Conservation (phyloP, 164 flowering plant genomes). For the Platanus orientalis region DNA sequence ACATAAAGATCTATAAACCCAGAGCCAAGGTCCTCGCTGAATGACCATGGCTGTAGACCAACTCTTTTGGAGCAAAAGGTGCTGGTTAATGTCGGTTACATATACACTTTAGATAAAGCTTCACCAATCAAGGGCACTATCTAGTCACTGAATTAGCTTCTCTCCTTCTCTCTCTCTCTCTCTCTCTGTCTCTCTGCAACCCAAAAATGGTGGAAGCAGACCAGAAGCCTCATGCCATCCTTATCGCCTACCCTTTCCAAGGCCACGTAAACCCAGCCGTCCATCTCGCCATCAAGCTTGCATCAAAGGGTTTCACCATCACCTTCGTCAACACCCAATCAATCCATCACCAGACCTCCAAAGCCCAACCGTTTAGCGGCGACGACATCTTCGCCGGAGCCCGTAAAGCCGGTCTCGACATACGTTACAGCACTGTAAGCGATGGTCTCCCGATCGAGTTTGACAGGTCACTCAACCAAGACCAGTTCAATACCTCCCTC, state of each 20-base stretch:
- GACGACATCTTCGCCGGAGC: slow-evolving; percentile 46
- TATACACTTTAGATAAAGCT: no score
- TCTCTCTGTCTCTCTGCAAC: no score
- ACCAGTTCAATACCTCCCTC: slow-evolving; percentile 53
- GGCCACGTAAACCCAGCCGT: slow-evolving; percentile 79
- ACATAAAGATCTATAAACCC: no score
- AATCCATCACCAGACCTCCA: slow-evolving; percentile 50
- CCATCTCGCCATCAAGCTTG: slow-evolving; percentile 65
- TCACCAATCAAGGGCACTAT: no score
- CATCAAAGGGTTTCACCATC: slow-evolving; percentile 69
- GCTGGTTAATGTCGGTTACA: no score
- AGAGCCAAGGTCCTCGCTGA: no score
- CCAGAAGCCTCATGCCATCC: slow-evolving; percentile 54
- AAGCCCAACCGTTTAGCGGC: slow-evolving; percentile 18
- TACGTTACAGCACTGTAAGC: slow-evolving; percentile 48
- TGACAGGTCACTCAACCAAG: slow-evolving; percentile 69
- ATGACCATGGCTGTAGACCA: no score
- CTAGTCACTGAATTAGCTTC: no score
- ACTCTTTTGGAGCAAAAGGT: no score
- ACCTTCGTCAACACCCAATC: slow-evolving; percentile 70
- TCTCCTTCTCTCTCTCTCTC: slow-evolving; percentile 11
- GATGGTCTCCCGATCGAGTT: slow-evolving; percentile 75
- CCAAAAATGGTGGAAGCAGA: not conserved
- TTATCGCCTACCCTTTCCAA: slow-evolving; percentile 71
- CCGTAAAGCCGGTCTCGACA: slow-evolving; percentile 52